phyloP scores from a whole-genome alignment of 345 rosid genomes.

The Camelina neglecta region DNA sequence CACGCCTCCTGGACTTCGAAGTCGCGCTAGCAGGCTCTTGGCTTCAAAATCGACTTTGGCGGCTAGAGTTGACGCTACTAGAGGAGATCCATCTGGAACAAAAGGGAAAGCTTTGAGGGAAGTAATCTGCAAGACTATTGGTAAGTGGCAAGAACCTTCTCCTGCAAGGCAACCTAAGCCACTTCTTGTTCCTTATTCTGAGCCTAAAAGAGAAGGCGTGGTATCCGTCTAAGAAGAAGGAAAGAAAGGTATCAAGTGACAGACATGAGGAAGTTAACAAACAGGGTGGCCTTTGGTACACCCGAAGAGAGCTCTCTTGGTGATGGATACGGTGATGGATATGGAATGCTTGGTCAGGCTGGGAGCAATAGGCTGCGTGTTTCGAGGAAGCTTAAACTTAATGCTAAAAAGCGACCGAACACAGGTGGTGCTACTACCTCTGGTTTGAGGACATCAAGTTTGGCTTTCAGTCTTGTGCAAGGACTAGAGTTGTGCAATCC shows the following conservation, averaged over 20 bases:
- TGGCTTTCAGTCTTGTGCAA: conserved; percentile 84
- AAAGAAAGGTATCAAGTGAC: conserved; percentile 87
- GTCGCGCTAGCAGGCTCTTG: conserved; percentile 70
- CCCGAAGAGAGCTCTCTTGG: conserved; percentile 90
- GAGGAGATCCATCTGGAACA: conserved; percentile 27
- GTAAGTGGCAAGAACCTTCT: conserved; percentile 88
- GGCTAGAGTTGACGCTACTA: conserved; percentile 69
- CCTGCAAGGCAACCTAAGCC: conserved; percentile 88
- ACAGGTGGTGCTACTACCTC: conserved; percentile 70
- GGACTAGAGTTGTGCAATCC: conserved; percentile 87
- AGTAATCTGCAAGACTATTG: conserved; percentile 71
- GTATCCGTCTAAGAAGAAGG: conserved; percentile 81
- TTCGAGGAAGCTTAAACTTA: conserved; percentile 60
- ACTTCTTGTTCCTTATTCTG: conserved; percentile 82
- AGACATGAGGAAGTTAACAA: conserved; percentile 82
- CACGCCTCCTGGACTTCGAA: conserved; percentile 66
- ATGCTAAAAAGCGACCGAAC: conserved; percentile 70
- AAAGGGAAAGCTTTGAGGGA: conserved; percentile 30
- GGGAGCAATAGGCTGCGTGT: conserved; percentile 85
- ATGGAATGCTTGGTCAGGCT: conserved; percentile 94
- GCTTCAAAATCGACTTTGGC: conserved; percentile 81
- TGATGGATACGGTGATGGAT: conserved; percentile 58
- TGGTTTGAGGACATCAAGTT: conserved; percentile 67
- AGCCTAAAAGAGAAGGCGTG: conserved; percentile 90
- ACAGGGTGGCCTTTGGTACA: conserved; percentile 78